phyloP scores from a whole-genome alignment of 306 rosid species.

The Prunus salicina region DNA sequence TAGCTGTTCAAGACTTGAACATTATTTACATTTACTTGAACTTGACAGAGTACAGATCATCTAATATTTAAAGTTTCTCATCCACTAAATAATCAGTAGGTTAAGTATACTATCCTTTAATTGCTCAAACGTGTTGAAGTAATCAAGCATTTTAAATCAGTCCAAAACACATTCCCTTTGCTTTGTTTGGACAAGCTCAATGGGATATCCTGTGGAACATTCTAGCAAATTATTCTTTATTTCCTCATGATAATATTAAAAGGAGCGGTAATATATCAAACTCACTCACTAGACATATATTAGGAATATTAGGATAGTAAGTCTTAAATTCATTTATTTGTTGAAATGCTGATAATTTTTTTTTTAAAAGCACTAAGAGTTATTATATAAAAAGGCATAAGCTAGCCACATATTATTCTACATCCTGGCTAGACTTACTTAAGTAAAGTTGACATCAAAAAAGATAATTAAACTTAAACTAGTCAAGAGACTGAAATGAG shows the following conservation, averaged over 20 bases:
- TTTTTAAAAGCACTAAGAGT: no score
- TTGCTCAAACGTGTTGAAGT: background rate
- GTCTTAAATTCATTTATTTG: no score
- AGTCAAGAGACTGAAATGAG: background rate
- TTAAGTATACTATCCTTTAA: background rate
- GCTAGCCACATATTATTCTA: no score
- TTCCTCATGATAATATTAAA: background rate
- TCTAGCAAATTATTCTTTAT: background rate
- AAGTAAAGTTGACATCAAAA: no score
- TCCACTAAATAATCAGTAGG: no score
- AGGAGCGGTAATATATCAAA: fast-evolving
- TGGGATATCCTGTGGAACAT: background rate
- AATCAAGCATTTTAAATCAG: background rate
- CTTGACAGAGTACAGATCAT: background rate
- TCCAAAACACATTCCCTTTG: background rate
- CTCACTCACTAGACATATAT: no score
- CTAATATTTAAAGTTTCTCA: background rate
- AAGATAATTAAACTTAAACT: no score
- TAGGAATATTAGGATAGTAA: no score
- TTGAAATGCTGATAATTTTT: no score
- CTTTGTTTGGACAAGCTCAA: background rate
- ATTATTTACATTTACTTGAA: background rate
- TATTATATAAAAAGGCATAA: no score
- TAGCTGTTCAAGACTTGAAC: background rate
- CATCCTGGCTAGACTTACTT: no score